These are phyloP conservation scores for Chionographis japonica DNA, from an alignment of 106 monocot species.

Conservation along the genomic window DNA sequence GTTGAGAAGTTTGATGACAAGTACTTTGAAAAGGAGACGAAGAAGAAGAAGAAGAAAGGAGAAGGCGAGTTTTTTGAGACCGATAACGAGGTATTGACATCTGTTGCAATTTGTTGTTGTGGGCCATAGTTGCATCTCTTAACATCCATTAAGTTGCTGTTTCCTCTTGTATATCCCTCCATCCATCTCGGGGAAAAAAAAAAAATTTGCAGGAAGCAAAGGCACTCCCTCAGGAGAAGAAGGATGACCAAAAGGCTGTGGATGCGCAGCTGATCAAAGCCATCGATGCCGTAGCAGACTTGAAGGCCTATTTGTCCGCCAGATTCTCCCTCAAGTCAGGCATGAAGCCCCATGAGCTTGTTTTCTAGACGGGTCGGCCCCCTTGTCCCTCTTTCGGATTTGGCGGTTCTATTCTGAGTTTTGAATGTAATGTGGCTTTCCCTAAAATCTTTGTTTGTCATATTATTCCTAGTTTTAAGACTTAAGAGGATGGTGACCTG, in stretches of 20 bases:
- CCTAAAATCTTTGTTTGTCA: background rate
- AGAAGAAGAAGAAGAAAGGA: slow-evolving; percentile 27
- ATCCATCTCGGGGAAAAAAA: too few species aligned
- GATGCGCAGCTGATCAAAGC: slow-evolving; percentile 32
- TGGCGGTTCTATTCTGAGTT: background rate
- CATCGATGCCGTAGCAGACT: slow-evolving; percentile 36
- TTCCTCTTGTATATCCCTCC: too few species aligned
- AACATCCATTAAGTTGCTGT: too few species aligned
- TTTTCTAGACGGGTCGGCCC: slow-evolving; percentile 20
- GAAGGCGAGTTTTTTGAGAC: slow-evolving; percentile 47
- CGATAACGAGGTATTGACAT: slow-evolving; percentile 30
- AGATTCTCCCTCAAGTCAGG: slow-evolving; percentile 47
- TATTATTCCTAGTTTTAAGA: background rate
- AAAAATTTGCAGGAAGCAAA: slow-evolving; percentile 28
- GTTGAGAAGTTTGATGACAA: slow-evolving; percentile 48
- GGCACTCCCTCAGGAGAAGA: slow-evolving; percentile 38
- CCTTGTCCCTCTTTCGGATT: background rate
- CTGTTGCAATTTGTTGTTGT: too few species aligned
- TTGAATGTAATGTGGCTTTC: background rate
- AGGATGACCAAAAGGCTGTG: slow-evolving; percentile 53
- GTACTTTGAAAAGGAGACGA: slow-evolving; percentile 36
- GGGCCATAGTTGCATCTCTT: too few species aligned
- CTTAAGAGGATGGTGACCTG: too few species aligned
- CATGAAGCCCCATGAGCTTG: slow-evolving; percentile 53
- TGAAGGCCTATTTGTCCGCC: slow-evolving; percentile 35